Evolutionary conservation across 1,284 basidiomycete genomes (phyloP).

Genomic region (Farysia itapuensis): DNA sequence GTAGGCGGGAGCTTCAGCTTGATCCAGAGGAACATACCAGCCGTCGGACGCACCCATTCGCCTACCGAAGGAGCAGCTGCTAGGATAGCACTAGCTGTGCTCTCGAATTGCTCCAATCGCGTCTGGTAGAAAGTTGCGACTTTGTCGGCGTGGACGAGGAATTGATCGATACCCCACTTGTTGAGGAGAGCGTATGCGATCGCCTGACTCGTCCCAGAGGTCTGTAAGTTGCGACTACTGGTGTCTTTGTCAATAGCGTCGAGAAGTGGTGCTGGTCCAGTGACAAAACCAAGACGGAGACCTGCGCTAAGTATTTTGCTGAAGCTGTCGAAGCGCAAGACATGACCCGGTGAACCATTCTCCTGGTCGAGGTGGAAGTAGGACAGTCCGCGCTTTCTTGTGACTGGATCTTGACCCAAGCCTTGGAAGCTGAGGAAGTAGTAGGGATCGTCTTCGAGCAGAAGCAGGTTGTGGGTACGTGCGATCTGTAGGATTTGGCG

Average conservation of each 20-base stretch:
- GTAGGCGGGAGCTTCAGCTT: conserved; percentile 49
- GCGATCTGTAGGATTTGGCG: conserved; percentile 73
- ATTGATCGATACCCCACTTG: conserved; percentile 72
- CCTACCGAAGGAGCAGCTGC: conserved; percentile 22
- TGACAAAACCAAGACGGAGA: conserved; percentile 72
- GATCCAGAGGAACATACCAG: conserved; percentile 67
- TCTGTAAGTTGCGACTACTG: conserved; percentile 76
- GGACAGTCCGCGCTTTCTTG: conserved; percentile 34
- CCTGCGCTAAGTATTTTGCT: conserved; percentile 67
- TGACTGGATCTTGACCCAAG: conserved; percentile 42
- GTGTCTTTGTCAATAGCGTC: conserved; percentile 74
- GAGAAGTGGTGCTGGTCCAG: conserved; percentile 75
- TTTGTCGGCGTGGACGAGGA: conserved; percentile 70
- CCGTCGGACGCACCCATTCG: conserved; percentile 76
- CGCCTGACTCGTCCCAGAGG: conserved; percentile 72
- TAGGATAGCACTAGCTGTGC: conserved; percentile 8
- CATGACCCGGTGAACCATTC: conserved; percentile 42
- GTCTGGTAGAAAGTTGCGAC: conserved; percentile 76
- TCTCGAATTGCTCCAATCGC: conserved; percentile 20
- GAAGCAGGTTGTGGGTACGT: conserved; percentile 29
- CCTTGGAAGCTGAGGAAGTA: conserved; percentile 49
- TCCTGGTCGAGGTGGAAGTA: conserved; percentile 54
- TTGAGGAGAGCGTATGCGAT: conserved; percentile 72
- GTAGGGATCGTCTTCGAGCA: conserved; percentile 54
- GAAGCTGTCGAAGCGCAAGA: conserved; percentile 62